Evolutionary conservation across 495 filamentous ascomycete species (phyloP).

Genomic region (Amniculicola lignicola): DNA sequence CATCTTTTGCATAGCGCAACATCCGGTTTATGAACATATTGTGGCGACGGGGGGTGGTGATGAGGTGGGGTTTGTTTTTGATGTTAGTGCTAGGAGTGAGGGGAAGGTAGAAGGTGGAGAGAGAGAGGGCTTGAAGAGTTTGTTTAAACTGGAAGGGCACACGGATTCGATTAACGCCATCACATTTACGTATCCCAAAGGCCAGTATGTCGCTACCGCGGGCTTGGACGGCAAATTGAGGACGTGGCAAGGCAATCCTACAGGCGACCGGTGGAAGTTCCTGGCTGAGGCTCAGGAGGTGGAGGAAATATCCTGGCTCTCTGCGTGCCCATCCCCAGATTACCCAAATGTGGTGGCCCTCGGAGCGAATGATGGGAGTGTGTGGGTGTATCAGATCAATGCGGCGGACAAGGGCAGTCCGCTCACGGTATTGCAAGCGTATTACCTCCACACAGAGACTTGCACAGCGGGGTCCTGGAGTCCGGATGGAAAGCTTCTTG

Average conservation of each 20-base stretch:
- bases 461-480: constrained; percentile 93
- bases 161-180: constrained; percentile 86
- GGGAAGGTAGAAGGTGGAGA: constrained; percentile 54
- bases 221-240: constrained; percentile 72
- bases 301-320: constrained; percentile 90
- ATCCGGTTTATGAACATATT: constrained; percentile 73
- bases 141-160: constrained; percentile 77
- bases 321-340: constrained; percentile 64
- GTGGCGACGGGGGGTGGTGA: constrained; percentile 83
- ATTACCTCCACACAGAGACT: constrained; percentile 81
- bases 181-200: constrained; percentile 75
- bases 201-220: constrained; percentile 79
- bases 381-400: constrained; percentile 91
- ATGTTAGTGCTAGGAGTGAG: constrained; percentile 47
- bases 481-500: constrained; percentile 80
- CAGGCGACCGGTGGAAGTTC: constrained; percentile 57
- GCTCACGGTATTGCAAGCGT: constrained; percentile 79
- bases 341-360: constrained; percentile 82
- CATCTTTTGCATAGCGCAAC: constrained; percentile 89
- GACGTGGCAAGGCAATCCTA: constrained; percentile 36
- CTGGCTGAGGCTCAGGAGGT: constrained; percentile 76
- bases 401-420: constrained; percentile 50
- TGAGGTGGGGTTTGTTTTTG: constrained; percentile 81
- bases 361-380: constrained; percentile 86
- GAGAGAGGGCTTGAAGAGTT: constrained; percentile 56